Conservation (phyloP, 306 rosid genomes). For the Albizia julibrissin region DNA sequence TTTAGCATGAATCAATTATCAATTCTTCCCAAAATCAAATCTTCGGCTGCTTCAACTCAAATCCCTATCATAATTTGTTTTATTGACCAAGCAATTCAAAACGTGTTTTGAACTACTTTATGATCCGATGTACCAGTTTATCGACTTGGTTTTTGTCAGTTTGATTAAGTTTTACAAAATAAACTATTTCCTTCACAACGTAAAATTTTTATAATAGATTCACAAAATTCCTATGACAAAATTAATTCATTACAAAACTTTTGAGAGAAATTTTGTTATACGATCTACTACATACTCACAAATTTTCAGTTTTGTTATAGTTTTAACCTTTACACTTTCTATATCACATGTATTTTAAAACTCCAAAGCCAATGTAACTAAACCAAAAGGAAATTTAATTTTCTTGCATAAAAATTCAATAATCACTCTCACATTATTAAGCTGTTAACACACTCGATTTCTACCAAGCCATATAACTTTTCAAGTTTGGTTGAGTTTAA, state of each 20-base stretch:
- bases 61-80: neutral
- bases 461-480: neutral
- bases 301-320: no score
- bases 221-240: no score
- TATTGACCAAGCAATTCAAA: neutral
- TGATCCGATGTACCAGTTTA: neutral
- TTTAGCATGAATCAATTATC: neutral
- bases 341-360: neutral
- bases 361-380: neutral
- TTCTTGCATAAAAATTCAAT: neutral
- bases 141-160: neutral
- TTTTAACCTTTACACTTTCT: no score
- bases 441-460: neutral
- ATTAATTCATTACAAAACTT: no score
- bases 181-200: no score
- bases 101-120: neutral
- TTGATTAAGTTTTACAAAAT: neutral
- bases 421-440: neutral
- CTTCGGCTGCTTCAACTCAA: neutral
- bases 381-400: neutral
- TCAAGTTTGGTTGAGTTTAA: neutral
- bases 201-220: no score
- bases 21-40: neutral
- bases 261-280: no score
- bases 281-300: no score